Evolutionary conservation across 202 grass and related monocot genomes (phyloP), one percentile per base, ranked within the genome.

Genomic region (Digitaria exilis): DNA sequence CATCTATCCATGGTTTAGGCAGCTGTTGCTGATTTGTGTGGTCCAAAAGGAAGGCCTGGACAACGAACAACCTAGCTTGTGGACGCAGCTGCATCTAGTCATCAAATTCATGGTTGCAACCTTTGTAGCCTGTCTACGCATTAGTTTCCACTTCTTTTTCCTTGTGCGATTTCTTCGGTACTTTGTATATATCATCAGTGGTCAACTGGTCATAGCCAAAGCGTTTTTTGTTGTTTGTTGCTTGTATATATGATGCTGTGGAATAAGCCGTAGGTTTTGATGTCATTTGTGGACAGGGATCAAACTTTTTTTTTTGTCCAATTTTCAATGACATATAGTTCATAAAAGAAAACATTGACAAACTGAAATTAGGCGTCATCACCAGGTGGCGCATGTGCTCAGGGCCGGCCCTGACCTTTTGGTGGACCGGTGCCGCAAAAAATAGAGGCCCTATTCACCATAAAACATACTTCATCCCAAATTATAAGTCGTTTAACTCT

Each of bases 1-100:
- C 29, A 9, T n/a, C n/a, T n/a, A n/a, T 57, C 19, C 80, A 82
- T 32, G 79, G 63, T 75, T 75, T 37, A 76, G 52, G 52, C n/a
- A 58, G 34, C 73, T 42, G n/a, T n/a, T n/a, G 32, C 73, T 76
- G 32, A 58, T 39, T 58, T 58, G 52, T 42, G 73, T 76, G 51
- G 73, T 42, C 72, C 72, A 75, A 6, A 16, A 26, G 11, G 35
- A 57, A 41, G 51, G 72, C n/a, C 22, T 75, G 30, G 71, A 4
- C 55, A 25, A 35, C 50, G n/a, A 73, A 34, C 49, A 73, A 74
- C 71, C 49, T 8, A 37, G 28, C 50, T 32, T 54, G 70, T 11
- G 28, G 18, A 12, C 51, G 46, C 44, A 34, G 16, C 26, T 32
- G 45, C 70, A 32, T 73, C 70, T n/a, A n/a, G 2, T 31, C n/a